These are phyloP conservation scores for Alternaria novae-zelandiae DNA, from an alignment of 2,329 filamentous ascomycete genomes.

Conservation along the genomic window DNA sequence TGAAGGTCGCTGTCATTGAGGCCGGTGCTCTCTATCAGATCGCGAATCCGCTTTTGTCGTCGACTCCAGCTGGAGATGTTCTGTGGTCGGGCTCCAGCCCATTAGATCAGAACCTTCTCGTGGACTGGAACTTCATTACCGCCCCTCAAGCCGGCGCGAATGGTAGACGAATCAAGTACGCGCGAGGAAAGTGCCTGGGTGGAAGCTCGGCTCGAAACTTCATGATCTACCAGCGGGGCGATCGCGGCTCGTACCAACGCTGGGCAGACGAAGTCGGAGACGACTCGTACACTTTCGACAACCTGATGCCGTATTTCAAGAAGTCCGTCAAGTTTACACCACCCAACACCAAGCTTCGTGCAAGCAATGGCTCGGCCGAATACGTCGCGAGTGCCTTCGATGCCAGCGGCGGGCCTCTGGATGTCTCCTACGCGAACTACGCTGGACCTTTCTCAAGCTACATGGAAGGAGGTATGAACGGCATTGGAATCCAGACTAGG, in stretches of 20 bases:
- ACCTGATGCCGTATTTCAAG: slow-evolving; percentile 36
- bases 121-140: slow-evolving; percentile 43
- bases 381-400: slow-evolving; percentile 18
- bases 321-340: slow-evolving; percentile 38
- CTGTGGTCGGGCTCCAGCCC: slow-evolving; percentile 23
- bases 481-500: slow-evolving; percentile 18
- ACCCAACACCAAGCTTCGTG: slow-evolving; percentile 23
- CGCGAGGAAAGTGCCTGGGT: slow-evolving; percentile 40
- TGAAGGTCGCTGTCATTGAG: slow-evolving; percentile 30
- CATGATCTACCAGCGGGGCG: slow-evolving; percentile 32
- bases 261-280: slow-evolving; percentile 43
- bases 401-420: slow-evolving; percentile 15
- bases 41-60: slow-evolving; percentile 10
- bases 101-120: slow-evolving; percentile 26
- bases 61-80: slow-evolving; percentile 29
- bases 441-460: slow-evolving; percentile 23
- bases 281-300: slow-evolving; percentile 36
- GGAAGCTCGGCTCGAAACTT: slow-evolving; percentile 32
- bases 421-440: slow-evolving; percentile 27
- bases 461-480: slow-evolving; percentile 19
- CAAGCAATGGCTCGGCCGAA: slow-evolving; percentile 18
- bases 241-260: slow-evolving; percentile 22
- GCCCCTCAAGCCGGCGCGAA: slow-evolving; percentile 30
- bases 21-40: slow-evolving; percentile 30
- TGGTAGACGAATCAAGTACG: slow-evolving; percentile 29